Base-by-base conservation (phyloP, 345 rosid genomes). In the Populus pruinosa region DNA sequence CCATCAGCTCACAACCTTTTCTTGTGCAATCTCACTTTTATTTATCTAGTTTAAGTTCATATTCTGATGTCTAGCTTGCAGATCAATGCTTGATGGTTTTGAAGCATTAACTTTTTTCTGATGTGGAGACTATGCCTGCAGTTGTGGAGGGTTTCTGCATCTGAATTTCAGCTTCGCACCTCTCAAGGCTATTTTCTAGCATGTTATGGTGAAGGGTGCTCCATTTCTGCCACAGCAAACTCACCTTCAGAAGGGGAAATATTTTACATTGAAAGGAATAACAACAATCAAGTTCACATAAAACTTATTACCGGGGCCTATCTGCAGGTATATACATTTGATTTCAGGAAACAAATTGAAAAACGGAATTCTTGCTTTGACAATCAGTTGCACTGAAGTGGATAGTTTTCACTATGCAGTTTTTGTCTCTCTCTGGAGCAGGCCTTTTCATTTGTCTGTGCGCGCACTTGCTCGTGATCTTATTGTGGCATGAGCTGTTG, bases 131-230 rank as follows among this genome's bases (percentile, higher is more conserved):
- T 47, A 44, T 44, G 50, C 68, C 69, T 82, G 80, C 91, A 91
- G 93, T 81, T 90, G 50, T 90, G 91, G 96, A 88, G 96, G 85
- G 78, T 87, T 65, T 87, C 92, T 49, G 88, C 83, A 69, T 82
- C 83, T 68, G 81, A 83, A 47, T 91, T 91, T 83, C 89, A 81
- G 81, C 80, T 90, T 59, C 89, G 90, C 27, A 78, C 92, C 49
- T 65, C 83, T 41, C 82, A 77, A 76, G 90, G 93, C 50, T 91
- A 88, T 82, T 91, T 90, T 84, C 86, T 90, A 50, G 78, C 89
- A 17, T 91, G 93, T 83, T 78, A 84, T 67, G 88, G 91, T 78
- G 84, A 80, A 78, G 90, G 87, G n/a, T 87, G 87, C 81, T 64
- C 88, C 6, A 79, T 89, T 65, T 81, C 85, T 80, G 92, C 96